Evolutionary conservation across 495 filamentous ascomycete species (phyloP).

Genomic region (Penicillium bovifimosum): DNA sequence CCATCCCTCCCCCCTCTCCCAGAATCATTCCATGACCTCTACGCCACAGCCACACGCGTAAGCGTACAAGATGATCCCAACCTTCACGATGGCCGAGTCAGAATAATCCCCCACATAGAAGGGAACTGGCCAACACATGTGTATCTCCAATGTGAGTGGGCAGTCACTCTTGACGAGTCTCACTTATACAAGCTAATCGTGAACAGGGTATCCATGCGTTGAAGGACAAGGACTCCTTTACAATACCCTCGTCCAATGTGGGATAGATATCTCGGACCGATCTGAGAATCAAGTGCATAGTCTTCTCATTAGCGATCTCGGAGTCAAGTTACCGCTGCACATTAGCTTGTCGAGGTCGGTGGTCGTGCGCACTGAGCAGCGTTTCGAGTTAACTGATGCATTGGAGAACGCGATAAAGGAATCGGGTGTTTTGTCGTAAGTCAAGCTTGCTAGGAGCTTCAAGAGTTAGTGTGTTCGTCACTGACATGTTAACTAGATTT

Average conservation of each 20-base stretch:
- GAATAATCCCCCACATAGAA: conserved; percentile 74
- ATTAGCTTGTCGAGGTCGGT: conserved; percentile 80
- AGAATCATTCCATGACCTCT: conserved; percentile 77
- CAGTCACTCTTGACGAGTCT: neutral
- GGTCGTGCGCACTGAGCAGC: conserved; percentile 58
- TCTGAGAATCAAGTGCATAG: conserved; percentile 51
- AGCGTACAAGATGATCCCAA: conserved; percentile 74
- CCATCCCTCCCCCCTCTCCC: conserved; percentile 75
- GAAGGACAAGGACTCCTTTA: conserved; percentile 50
- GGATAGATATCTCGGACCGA: conserved; percentile 10
- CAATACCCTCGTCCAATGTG: conserved; percentile 43
- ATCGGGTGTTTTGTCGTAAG: conserved; percentile 44
- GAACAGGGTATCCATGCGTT: conserved; percentile 63
- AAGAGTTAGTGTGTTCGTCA: neutral
- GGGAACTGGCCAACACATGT: conserved; percentile 92
- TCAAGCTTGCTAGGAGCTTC: neutral
- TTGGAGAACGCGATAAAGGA: conserved; percentile 29
- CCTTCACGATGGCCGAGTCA: conserved; percentile 77
- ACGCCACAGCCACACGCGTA: conserved; percentile 67
- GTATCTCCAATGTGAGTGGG: conserved; percentile 86
- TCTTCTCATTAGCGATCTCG: conserved; percentile 70
- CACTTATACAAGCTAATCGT: conserved; percentile 21
- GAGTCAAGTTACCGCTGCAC: conserved; percentile 75
- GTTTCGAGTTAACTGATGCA: conserved; percentile 53
- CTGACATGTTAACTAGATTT: conserved; percentile 42